Base-by-base conservation (phyloP, 2,329 filamentous ascomycete genomes). In the Microdochium paspali region DNA sequence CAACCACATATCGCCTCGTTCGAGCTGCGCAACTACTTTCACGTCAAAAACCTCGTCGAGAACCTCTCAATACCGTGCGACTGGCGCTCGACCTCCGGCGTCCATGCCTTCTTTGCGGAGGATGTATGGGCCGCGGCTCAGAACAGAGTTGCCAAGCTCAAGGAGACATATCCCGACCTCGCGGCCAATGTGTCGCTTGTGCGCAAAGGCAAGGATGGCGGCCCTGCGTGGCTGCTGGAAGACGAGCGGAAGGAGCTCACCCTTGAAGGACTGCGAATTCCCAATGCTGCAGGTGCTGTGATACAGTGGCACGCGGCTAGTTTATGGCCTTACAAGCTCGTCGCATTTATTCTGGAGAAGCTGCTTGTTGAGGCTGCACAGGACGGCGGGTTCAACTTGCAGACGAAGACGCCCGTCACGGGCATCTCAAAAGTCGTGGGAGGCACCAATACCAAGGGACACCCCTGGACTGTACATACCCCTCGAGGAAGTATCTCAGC, bases 281-380 rank as follows among this genome's bases (percentile, higher is more conserved):
- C 76, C 0, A 62, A 63, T 7, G 82, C 80, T 6, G 59, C 73
- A 7, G 87, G 82, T 2, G 85, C 81, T 5, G 73, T 89, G 3
- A 67, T 84, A 15, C 84, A 84, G 51, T 68, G 69, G 35, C 68
- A 78, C 39, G 86, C 87, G 0, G 85, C 82, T 0, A 80, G 80
- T 54, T 61, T 88, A 43, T 90, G 85, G 85, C 89, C 89, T 0
- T 95, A 94, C 64, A 94, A 93, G 66, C 76, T 94, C 18, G 82
- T 95, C 2, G 71, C 80, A 1, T 84, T 81, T 65, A 72, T 90
- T 0, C 67, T 95, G 1, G 79, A 87, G 59, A 63, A 69, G 9
- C 72, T 87, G 0, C 58, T 79, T 1, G 52, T 53, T 2, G 49
- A 53, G 9, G 21, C 31, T 48, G 24, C 54, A 53, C 45, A 58